phyloP scores from a whole-genome alignment of 1,284 basidiomycete genomes.

The Apiotrichum brassicae region DNA sequence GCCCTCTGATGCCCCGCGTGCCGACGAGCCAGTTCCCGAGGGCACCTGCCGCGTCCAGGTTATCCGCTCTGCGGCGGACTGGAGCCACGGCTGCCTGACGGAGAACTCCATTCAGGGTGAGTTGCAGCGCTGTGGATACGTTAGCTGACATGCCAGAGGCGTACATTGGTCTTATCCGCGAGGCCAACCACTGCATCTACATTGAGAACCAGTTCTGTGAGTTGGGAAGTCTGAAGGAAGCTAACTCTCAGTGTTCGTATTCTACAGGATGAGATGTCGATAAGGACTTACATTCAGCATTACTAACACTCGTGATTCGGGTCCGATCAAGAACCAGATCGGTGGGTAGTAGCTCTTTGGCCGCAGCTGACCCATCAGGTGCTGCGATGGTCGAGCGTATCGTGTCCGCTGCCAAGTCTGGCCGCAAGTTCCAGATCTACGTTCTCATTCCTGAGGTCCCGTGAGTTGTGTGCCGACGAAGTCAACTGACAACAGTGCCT shows the following conservation, averaged over 20 bases:
- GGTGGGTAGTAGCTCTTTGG: conserved; percentile 40
- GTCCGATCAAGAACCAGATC: conserved; percentile 71
- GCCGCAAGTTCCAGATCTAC: conserved; percentile 68
- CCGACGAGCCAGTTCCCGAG: conserved; percentile 35
- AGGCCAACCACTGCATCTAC: conserved; percentile 81
- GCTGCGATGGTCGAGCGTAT: conserved; percentile 75
- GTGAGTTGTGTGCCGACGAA: conserved; percentile 17
- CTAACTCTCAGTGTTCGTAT: no score
- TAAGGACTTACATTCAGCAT: conserved; percentile 54
- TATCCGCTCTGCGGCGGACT: conserved; percentile 75
- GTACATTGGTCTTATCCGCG: conserved; percentile 74
- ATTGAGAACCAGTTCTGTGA: conserved; percentile 93
- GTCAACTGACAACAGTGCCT: conserved; percentile 23
- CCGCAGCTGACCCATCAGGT: conserved; percentile 26
- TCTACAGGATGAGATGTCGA: no score
- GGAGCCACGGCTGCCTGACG: conserved; percentile 81
- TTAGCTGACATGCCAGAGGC: conserved; percentile 26
- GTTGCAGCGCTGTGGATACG: conserved; percentile 35
- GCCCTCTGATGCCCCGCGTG: conserved; percentile 34
- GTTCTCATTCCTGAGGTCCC: conserved; percentile 64
- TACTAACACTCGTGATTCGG: conserved; percentile 57
- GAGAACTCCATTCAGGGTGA: conserved; percentile 81
- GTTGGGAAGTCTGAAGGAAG: no score
- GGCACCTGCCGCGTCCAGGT: conserved; percentile 40
- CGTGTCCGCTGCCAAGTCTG: conserved; percentile 63